These are phyloP conservation scores for Rhizoctonia solani DNA, from an alignment of 1,284 basidiomycete species.

Conservation along the genomic window DNA sequence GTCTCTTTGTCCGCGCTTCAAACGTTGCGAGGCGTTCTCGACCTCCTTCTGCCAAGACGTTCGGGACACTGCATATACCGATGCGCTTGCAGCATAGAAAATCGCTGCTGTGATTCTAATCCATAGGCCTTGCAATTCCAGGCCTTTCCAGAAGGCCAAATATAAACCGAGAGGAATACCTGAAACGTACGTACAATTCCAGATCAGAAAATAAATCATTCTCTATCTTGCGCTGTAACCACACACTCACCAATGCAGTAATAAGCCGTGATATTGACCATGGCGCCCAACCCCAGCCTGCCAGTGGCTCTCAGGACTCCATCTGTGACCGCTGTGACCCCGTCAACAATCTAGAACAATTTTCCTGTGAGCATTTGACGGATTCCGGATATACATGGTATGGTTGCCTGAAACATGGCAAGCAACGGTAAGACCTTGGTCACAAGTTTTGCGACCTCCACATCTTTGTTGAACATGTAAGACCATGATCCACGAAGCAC, in stretches of 20 bases:
- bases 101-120: constrained; percentile 15
- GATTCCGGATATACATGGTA: neutral
- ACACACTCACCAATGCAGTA: constrained; percentile 37
- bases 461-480: constrained; percentile 84
- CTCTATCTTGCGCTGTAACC: too few species aligned
- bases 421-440: constrained; percentile 71
- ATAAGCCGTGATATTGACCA: constrained; percentile 36
- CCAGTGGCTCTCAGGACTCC: constrained; percentile 35
- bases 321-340: constrained; percentile 30
- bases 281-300: constrained; percentile 33
- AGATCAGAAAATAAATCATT: too few species aligned
- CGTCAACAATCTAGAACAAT: constrained; percentile 33
- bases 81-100: constrained; percentile 23
- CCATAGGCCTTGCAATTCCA: constrained; percentile 28
- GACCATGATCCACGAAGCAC: constrained; percentile 76
- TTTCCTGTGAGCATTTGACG: too few species aligned
- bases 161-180: constrained; percentile 21
- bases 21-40: neutral
- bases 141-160: constrained; percentile 20
- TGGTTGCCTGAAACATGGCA: constrained; percentile 74
- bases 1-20: neutral
- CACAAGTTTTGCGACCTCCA: constrained; percentile 69
- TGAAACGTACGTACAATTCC: neutral
- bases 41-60: constrained; percentile 17
- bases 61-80: constrained; percentile 5